Conservation (phyloP, 129 eudicot genomes). For the Rutidosis leptorrhynchoides region DNA sequence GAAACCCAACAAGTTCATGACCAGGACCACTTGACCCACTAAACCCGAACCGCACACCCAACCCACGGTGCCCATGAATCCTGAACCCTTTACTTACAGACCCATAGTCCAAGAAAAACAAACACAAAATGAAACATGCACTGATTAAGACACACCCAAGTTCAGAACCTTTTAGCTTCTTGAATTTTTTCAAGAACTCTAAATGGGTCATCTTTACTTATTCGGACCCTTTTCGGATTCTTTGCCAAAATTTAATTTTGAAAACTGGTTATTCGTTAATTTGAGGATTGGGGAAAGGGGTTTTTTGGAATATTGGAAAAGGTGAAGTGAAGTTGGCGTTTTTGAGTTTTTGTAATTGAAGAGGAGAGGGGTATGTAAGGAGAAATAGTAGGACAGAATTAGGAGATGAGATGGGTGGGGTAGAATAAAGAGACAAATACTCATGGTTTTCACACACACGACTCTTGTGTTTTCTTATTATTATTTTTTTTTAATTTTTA, state of each 20-base stretch:
- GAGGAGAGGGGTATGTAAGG: slow-evolving; percentile 1
- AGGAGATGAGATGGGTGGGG: slow-evolving; percentile 39
- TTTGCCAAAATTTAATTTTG: slow-evolving; percentile 10
- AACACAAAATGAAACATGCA: slow-evolving; percentile 38
- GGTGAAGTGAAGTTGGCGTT: not conserved
- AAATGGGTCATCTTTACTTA: slow-evolving; percentile 40
- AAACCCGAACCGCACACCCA: slow-evolving; percentile 43
- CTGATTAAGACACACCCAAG: slow-evolving; percentile 53
- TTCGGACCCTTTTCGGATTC: slow-evolving; percentile 32
- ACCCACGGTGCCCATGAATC: slow-evolving; percentile 32
- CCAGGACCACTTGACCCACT: slow-evolving; percentile 28
- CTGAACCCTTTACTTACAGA: slow-evolving; percentile 35
- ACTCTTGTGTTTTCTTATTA: slow-evolving; percentile 22
- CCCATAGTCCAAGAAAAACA: slow-evolving; percentile 57
- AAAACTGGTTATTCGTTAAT: slow-evolving; percentile 3
- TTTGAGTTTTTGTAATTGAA: slow-evolving; percentile 1
- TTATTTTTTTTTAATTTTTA: slow-evolving; percentile 15
- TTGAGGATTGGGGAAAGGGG: slow-evolving; percentile 28
- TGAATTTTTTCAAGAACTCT: slow-evolving; percentile 69
- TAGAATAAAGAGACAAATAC: slow-evolving; percentile 40
- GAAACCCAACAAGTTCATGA: slow-evolving; percentile 43
- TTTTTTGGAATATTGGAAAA: slow-evolving; percentile 23
- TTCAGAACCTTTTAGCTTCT: slow-evolving; percentile 52
- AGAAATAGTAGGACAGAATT: slow-evolving; percentile 36
- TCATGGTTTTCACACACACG: slow-evolving; percentile 40